phyloP scores from a whole-genome alignment of 768 basidiomycete species.

The Kwoniella dendrophila region DNA sequence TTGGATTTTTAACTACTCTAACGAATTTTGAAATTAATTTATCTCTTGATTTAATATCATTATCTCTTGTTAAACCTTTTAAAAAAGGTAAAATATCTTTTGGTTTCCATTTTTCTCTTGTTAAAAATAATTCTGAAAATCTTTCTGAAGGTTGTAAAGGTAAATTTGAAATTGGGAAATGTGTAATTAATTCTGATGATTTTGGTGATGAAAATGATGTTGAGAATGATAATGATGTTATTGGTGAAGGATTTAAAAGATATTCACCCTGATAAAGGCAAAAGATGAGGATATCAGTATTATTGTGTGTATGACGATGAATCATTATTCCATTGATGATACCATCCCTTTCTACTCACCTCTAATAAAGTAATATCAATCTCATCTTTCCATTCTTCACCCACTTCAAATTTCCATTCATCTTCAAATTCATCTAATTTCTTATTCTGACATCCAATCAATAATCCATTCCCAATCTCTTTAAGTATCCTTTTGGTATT shows the following conservation, averaged over 20 bases:
- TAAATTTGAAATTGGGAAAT: conserved; percentile 74
- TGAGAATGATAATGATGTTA: conserved; percentile 47
- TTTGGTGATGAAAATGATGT: conserved; percentile 53
- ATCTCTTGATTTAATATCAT: conserved; percentile 85
- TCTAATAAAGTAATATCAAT: conserved; percentile 71
- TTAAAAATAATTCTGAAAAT: conserved; percentile 83
- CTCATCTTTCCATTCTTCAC: conserved; percentile 70
- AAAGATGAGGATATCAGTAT: too few species aligned
- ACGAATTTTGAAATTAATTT: conserved; percentile 84
- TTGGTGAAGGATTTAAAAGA: conserved; percentile 60
- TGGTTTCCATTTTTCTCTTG: conserved; percentile 59
- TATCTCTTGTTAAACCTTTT: conserved; percentile 66
- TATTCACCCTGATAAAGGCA: conserved; percentile 69
- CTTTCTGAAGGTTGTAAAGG: conserved; percentile 76
- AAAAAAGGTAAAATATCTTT: conserved; percentile 83
- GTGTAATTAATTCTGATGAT: conserved; percentile 60
- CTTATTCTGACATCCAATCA: conserved; percentile 62
- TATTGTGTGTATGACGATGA: too few species aligned
- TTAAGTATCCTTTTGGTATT: conserved; percentile 61
- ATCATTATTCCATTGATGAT: too few species aligned
- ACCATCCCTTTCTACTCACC: conserved; percentile 58
- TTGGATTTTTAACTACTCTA: conserved; percentile 71
- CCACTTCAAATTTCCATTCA: conserved; percentile 73
- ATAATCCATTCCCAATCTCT: conserved; percentile 75
- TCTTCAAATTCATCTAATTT: conserved; percentile 61